Percentiles rank a stretch among this genome's conserved stretches.
Conservation (phyloP, 2,329 filamentous ascomycete species). For the Apiospora sp. region DNA sequence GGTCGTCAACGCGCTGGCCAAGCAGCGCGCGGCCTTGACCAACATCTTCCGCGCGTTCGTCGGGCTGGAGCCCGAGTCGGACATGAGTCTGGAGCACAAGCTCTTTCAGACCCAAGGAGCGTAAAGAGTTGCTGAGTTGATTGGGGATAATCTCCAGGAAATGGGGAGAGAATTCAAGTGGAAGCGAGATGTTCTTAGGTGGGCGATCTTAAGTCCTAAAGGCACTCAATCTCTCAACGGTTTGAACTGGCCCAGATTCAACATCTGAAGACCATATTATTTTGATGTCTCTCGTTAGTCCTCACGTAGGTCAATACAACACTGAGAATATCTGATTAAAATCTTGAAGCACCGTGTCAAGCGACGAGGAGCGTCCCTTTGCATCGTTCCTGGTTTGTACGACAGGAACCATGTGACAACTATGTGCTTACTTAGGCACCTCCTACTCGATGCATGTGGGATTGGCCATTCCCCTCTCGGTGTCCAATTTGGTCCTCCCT, state of each 20-base stretch:
- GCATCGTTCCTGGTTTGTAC: too few species aligned
- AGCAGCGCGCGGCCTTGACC: constrained; percentile 92
- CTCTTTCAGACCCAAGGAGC: constrained; percentile 71
- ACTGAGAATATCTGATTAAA: background rate
- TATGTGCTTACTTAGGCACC: too few species aligned
- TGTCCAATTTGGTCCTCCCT: too few species aligned
- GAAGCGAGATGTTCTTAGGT: background rate
- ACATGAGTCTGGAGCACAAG: constrained; percentile 99
- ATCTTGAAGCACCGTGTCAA: background rate
- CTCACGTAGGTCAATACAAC: background rate
- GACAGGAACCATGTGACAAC: too few species aligned
- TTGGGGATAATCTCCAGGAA: background rate
- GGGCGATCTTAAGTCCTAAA: background rate
- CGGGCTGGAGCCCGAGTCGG: constrained; percentile 94
- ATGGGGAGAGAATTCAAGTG: too few species aligned
- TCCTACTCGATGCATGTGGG: too few species aligned
- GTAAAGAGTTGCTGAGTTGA: background rate
- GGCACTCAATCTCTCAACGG: background rate
- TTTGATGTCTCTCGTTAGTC: background rate
- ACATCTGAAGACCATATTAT: constrained; percentile 6
- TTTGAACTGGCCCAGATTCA: background rate
- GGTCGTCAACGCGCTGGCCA: constrained; percentile 92
- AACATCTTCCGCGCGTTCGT: constrained; percentile 99
- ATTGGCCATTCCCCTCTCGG: too few species aligned
- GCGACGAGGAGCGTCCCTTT: too few species aligned